phyloP scores from a whole-genome alignment of 805 yeast species.

The Maudiozyma pseudohumilis region DNA sequence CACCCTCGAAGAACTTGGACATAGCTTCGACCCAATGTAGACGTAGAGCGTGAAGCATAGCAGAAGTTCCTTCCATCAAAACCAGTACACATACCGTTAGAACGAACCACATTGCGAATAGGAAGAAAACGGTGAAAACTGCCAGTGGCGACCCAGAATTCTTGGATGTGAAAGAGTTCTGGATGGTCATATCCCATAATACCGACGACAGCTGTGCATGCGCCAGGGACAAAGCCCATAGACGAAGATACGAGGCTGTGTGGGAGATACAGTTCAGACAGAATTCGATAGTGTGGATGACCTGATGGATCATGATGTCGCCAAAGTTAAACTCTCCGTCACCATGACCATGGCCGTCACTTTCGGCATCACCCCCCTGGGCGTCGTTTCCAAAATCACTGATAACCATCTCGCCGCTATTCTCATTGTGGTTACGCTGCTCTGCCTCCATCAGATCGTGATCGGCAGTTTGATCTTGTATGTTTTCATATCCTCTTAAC shows the following conservation, averaged over 20 bases:
- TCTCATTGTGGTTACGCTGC: slow-evolving; percentile 13
- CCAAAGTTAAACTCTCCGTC: slow-evolving; percentile 67
- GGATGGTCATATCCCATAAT: slow-evolving; percentile 91
- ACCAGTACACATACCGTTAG: slow-evolving; percentile 87
- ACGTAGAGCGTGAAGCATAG: slow-evolving; percentile 97
- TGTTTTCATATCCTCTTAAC: slow-evolving; percentile 34
- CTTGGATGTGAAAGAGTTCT: slow-evolving; percentile 54
- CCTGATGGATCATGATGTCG: slow-evolving; percentile 93
- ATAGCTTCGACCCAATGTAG: slow-evolving; percentile 99
- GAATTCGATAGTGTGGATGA: slow-evolving; percentile 94
- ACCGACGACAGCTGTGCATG: slow-evolving; percentile 95
- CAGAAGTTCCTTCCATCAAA: slow-evolving; percentile 97
- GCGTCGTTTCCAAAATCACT: slow-evolving; percentile 34
- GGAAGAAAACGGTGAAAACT: slow-evolving; percentile 59
- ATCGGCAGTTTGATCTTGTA: slow-evolving; percentile 26
- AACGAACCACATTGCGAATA: slow-evolving; percentile 92
- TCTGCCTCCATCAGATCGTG: slow-evolving; percentile 18
- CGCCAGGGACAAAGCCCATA: slow-evolving; percentile 96
- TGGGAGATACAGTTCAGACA: slow-evolving; percentile 97
- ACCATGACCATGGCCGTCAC: slow-evolving; percentile 28
- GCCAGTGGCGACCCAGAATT: slow-evolving; percentile 47
- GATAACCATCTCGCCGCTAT: slow-evolving; percentile 36
- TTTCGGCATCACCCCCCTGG: slow-evolving; percentile 35
- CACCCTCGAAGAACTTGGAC: slow-evolving; percentile 97
- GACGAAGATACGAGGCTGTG: slow-evolving; percentile 90